Percentiles rank a stretch among this genome's conserved stretches.
These are phyloP conservation scores for Yamadazyma oceani DNA, from an alignment of 1,139 yeast species.

Conservation along the genomic window DNA sequence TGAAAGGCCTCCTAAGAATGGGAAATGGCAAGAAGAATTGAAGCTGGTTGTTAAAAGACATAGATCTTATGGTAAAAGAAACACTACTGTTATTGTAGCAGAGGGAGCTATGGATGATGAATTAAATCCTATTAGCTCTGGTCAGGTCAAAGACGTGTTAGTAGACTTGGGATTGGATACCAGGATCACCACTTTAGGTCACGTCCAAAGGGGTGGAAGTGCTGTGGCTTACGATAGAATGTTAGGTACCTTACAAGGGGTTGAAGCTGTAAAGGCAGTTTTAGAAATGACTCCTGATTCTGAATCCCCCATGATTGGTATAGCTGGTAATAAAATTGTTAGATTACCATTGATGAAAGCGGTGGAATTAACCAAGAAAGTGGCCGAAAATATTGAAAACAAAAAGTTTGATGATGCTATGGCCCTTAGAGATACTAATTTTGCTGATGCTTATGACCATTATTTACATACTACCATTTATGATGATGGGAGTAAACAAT, in stretches of 20 bases:
- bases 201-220: slow-evolving; percentile 84
- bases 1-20: slow-evolving; percentile 65
- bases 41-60: slow-evolving; percentile 65
- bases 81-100: slow-evolving; percentile 78
- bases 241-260: slow-evolving; percentile 79
- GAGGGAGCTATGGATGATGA: slow-evolving; percentile 78
- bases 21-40: slow-evolving; percentile 68
- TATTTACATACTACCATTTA: slow-evolving; percentile 68
- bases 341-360: slow-evolving; percentile 73
- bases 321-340: slow-evolving; percentile 69
- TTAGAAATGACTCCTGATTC: slow-evolving; percentile 67
- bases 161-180: slow-evolving; percentile 76
- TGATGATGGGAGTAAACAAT: slow-evolving; percentile 59
- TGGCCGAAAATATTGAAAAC: slow-evolving; percentile 62
- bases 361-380: slow-evolving; percentile 65
- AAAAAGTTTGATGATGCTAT: slow-evolving; percentile 67
- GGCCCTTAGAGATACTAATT: slow-evolving; percentile 79
- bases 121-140: slow-evolving; percentile 62
- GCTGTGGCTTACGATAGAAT: slow-evolving; percentile 79
- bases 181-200: slow-evolving; percentile 76
- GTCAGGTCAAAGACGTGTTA: slow-evolving; percentile 66
- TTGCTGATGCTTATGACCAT: slow-evolving; percentile 73
- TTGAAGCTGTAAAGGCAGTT: slow-evolving; percentile 78
- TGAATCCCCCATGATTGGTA: slow-evolving; percentile 76
- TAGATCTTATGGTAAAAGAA: slow-evolving; percentile 70